phyloP scores from a whole-genome alignment of 2,329 filamentous ascomycete genomes.

The Colletotrichum tropicicola region DNA sequence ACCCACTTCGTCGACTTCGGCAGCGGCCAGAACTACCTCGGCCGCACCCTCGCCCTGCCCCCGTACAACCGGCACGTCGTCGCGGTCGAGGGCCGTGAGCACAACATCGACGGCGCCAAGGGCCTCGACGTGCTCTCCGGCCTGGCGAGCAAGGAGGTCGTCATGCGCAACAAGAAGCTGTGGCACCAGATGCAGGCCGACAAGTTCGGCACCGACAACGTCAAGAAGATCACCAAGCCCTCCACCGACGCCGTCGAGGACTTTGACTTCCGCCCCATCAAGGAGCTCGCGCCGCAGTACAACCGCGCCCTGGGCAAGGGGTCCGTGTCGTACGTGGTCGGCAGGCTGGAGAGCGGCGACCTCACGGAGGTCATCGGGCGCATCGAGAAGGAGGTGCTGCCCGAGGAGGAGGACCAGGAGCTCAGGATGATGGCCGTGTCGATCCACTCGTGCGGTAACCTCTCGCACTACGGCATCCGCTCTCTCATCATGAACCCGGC shows the following conservation, averaged over 20 bases:
- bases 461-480: slow-evolving; percentile 93
- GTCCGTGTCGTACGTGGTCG: slow-evolving; percentile 80
- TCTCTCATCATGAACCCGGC: slow-evolving; percentile 85
- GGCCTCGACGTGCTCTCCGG: slow-evolving; percentile 86
- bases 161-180: slow-evolving; percentile 86
- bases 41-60: slow-evolving; percentile 82
- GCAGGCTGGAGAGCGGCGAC: slow-evolving; percentile 77
- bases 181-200: slow-evolving; percentile 62
- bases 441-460: slow-evolving; percentile 95
- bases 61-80: slow-evolving; percentile 90
- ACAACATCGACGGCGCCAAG: slow-evolving; percentile 87
- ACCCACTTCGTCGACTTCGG: slow-evolving; percentile 96
- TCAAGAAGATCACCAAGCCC: slow-evolving; percentile 36
- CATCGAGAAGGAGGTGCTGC: slow-evolving; percentile 57
- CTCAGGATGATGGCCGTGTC: slow-evolving; percentile 85
- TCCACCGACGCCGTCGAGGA: slow-evolving; percentile 31
- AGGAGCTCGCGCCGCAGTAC: slow-evolving; percentile 61
- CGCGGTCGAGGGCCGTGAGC: slow-evolving; percentile 86
- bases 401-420: slow-evolving; percentile 39
- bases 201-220: slow-evolving; percentile 50
- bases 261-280: slow-evolving; percentile 56
- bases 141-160: slow-evolving; percentile 75
- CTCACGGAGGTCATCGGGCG: slow-evolving; percentile 72
- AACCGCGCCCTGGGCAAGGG: slow-evolving; percentile 69
- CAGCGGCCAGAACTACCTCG: slow-evolving; percentile 95